These are phyloP conservation scores for Venustampulla echinocandica DNA, from an alignment of 495 filamentous ascomycete species.

Conservation along the genomic window DNA sequence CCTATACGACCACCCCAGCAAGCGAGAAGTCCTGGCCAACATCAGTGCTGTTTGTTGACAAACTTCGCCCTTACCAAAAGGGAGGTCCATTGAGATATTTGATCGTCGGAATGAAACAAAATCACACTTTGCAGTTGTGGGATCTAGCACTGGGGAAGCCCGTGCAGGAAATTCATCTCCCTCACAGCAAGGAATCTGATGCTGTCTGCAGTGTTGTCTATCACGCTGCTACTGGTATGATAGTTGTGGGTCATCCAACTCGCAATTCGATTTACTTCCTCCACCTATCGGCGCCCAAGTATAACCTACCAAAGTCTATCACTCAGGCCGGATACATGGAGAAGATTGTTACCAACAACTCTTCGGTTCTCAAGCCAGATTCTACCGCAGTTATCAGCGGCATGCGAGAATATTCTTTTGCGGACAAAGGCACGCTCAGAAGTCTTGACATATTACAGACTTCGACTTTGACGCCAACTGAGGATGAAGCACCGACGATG, in stretches of 20 bases:
- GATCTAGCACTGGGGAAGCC: slow-evolving; percentile 91
- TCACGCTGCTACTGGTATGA: slow-evolving; percentile 79
- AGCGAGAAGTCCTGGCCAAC: slow-evolving; percentile 90
- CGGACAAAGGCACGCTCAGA: slow-evolving; percentile 76
- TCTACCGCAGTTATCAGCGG: slow-evolving; percentile 95
- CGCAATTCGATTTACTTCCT: slow-evolving; percentile 96
- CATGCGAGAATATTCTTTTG: slow-evolving; percentile 87
- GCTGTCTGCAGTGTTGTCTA: slow-evolving; percentile 94
- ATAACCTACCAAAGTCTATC: slow-evolving; percentile 64
- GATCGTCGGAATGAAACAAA: slow-evolving; percentile 96
- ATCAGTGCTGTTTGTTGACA: slow-evolving; percentile 91
- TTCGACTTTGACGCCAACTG: slow-evolving; percentile 43
- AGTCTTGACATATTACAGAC: slow-evolving; percentile 78
- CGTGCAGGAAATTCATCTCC: slow-evolving; percentile 93
- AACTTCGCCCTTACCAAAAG: slow-evolving; percentile 80
- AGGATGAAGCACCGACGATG: slow-evolving; percentile 40
- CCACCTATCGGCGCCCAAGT: slow-evolving; percentile 85
- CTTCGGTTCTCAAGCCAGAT: slow-evolving; percentile 69
- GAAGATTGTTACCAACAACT: slow-evolving; percentile 63
- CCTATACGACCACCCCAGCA: slow-evolving; percentile 66
- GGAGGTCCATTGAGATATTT: slow-evolving; percentile 83
- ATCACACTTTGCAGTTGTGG: slow-evolving; percentile 98
- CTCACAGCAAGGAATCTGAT: slow-evolving; percentile 93
- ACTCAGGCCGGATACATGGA: slow-evolving; percentile 81
- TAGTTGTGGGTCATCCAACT: slow-evolving; percentile 91